Percentiles rank a stretch among this genome's conserved stretches.
phyloP scores from a whole-genome alignment of 306 rosid genomes.

The Quercus variabilis region DNA sequence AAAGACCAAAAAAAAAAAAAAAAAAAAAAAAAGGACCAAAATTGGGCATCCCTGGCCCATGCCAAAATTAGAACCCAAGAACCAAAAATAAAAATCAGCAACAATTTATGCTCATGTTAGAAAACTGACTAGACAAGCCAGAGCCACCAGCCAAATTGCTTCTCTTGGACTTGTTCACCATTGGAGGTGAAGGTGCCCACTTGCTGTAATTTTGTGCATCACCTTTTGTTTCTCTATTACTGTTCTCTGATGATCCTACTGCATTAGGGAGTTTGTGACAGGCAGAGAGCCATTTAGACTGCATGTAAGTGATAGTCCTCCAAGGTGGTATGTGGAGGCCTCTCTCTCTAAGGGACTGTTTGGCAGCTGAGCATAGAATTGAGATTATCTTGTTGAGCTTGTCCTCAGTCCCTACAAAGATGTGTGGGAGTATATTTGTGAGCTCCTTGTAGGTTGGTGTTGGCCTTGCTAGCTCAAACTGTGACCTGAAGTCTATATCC shows the following conservation, averaged over 20 bases:
- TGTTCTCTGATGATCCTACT: not conserved
- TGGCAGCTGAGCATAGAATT: conserved; percentile 63
- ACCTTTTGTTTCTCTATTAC: not conserved
- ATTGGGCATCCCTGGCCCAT: not conserved
- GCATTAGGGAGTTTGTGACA: not conserved
- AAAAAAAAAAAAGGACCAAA: not conserved
- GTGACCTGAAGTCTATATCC: conserved; percentile 76
- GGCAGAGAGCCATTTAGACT: conserved; percentile 35
- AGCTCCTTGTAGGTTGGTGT: conserved; percentile 49
- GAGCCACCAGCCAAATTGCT: conserved; percentile 40
- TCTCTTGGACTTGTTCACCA: conserved; percentile 33
- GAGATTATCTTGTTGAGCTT: conserved; percentile 49
- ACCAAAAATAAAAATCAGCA: conserved; percentile 17
- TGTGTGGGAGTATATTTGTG: conserved; percentile 43
- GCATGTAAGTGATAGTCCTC: conserved; percentile 65
- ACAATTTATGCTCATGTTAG: conserved; percentile 51
- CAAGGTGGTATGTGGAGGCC: conserved; percentile 86
- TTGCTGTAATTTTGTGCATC: conserved; percentile 6
- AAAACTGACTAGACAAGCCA: conserved; percentile 61
- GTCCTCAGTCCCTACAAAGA: conserved; percentile 61
- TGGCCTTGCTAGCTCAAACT: conserved; percentile 79
- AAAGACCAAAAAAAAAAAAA: not conserved
- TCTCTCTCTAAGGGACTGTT: conserved; percentile 61
- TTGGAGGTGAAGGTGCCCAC: conserved; percentile 52
- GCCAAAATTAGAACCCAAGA: not conserved